phyloP scores from a whole-genome alignment of 352 stramenopile species.

The Vaucheria bursata region DNA sequence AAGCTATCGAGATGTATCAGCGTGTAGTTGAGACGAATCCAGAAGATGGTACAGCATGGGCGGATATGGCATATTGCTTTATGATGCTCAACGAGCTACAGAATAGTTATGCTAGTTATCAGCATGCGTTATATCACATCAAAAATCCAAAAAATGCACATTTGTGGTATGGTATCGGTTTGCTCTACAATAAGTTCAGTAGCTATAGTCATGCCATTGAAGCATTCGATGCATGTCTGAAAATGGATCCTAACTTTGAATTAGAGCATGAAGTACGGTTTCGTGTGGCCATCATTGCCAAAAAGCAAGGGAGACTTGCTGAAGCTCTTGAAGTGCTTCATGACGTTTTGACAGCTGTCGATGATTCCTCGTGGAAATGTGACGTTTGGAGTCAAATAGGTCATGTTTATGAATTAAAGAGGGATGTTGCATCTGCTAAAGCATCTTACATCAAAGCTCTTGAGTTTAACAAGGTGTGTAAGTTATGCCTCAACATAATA shows the following conservation, averaged over 20 bases:
- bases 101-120: slow-evolving; percentile 43
- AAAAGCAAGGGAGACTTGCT: slow-evolving; percentile 40
- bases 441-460: slow-evolving; percentile 39
- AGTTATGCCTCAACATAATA: no score
- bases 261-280: slow-evolving; percentile 43
- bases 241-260: slow-evolving; percentile 47
- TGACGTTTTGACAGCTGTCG: slow-evolving; percentile 28
- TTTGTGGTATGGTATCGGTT: slow-evolving; percentile 42
- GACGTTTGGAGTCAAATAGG: slow-evolving; percentile 41
- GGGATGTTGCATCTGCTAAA: slow-evolving; percentile 30
- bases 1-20: slow-evolving; percentile 39
- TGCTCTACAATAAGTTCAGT: slow-evolving; percentile 43
- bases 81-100: slow-evolving; percentile 47
- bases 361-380: slow-evolving; percentile 31
- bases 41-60: slow-evolving; percentile 37
- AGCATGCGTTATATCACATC: slow-evolving; percentile 43
- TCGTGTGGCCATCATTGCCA: slow-evolving; percentile 42
- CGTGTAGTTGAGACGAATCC: slow-evolving; percentile 32
- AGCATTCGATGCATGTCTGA: slow-evolving; percentile 43
- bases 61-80: slow-evolving; percentile 44
- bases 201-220: slow-evolving; percentile 45
- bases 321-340: slow-evolving; percentile 40
- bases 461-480: slow-evolving; percentile 28
- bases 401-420: slow-evolving; percentile 42
- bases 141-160: slow-evolving; percentile 40